Evolutionary conservation across 164 flowering plant species (phyloP).

Genomic region (Dillenia suffruticosa): DNA sequence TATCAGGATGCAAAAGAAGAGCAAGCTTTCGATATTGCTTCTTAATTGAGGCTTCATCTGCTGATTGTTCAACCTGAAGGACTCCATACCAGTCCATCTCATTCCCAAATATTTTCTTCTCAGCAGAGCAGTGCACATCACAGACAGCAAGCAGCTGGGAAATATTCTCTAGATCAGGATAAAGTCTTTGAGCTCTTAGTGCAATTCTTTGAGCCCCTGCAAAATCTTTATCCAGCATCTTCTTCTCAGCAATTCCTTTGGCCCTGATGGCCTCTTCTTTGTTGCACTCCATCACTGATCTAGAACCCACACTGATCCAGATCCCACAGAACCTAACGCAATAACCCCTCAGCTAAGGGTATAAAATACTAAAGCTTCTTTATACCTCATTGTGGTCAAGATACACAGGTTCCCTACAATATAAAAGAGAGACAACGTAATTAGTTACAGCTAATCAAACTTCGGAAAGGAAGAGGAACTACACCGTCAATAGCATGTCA

Average conservation of each 20-base stretch:
- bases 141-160: conserved; percentile 68
- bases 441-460: too few relatives aligned
- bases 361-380: not conserved
- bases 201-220: conserved; percentile 55
- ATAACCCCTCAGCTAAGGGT: conserved; percentile 1
- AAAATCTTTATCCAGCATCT: conserved; percentile 62
- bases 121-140: conserved; percentile 75
- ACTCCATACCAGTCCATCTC: conserved; percentile 81
- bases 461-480: too few relatives aligned
- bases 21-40: conserved; percentile 80
- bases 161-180: conserved; percentile 53
- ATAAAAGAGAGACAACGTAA: not conserved
- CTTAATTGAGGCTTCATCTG: conserved; percentile 66
- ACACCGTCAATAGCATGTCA: too few relatives aligned
- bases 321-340: not conserved
- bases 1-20: conserved; percentile 82
- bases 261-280: conserved; percentile 84
- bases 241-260: conserved; percentile 61
- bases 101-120: conserved; percentile 32
- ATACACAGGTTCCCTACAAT: not conserved
- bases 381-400: not conserved
- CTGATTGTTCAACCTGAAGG: conserved; percentile 55
- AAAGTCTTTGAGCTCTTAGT: conserved; percentile 61
- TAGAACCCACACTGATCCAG: not conserved
- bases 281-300: conserved; percentile 70